Evolutionary conservation across 2,329 filamentous ascomycete genomes (phyloP), one percentile per base, ranked within the genome.

Genomic region (Talaromyces sp.): DNA sequence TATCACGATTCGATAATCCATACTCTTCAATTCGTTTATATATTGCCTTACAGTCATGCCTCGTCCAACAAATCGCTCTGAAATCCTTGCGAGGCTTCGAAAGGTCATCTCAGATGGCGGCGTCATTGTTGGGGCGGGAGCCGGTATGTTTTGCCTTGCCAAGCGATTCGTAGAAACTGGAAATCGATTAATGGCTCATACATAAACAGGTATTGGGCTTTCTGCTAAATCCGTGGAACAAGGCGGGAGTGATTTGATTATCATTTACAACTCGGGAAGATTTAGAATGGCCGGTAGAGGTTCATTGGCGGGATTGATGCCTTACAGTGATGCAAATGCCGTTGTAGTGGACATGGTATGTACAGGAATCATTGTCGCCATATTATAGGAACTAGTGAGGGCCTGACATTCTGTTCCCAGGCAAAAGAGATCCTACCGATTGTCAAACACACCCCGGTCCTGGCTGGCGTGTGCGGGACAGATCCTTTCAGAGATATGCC

Each of bases 251-350:
- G 86, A 89, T 65, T 74, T 89, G 41, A 88, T 89, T 66, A 84
- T 89, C 61, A 81, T 89, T 64, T 89, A 89, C 76, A 89, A 89
- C 70, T 86, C 83, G 37, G 87, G 87, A 0, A 81, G 86, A 3
- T 89, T 86, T 68, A 83, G 87, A 9, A 89, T 90, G 87, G 86
- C 86, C 0, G 87, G 87, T 0, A 77, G 84, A 41, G 87, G 87
- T 0, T 88, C 85, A 0, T 71, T 89, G 10, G 86, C 87, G 0
- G 87, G 87, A 0, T 71, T 89, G 52, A 87, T 89, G 84, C 85
- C 86, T 0, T 89, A 87, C 66, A 83, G 84, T 3, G 86, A 89
- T 66, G 86, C 87, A 4, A 89, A 89, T 64, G 81, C 85, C 61
- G 81, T 88, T 2, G 85, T 89, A 0, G 72, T 88, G 0, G 84